Evolutionary conservation across 2,329 filamentous ascomycete genomes (phyloP).

Genomic region (Coniella vitis): DNA sequence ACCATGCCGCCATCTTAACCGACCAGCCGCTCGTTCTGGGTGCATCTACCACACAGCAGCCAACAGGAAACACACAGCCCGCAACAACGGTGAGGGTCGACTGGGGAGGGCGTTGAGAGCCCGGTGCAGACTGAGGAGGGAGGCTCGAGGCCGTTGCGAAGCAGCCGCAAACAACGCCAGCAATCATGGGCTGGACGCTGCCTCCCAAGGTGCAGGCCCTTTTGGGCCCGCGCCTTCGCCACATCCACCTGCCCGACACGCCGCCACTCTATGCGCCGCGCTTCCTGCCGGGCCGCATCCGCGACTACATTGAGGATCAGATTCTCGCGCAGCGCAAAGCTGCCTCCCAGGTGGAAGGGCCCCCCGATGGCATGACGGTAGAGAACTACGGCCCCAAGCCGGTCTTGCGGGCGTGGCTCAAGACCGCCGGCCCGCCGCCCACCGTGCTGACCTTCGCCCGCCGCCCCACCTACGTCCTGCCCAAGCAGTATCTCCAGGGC

Average conservation of each 20-base stretch:
- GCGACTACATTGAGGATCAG: constrained; percentile 5
- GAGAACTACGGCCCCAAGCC: background rate
- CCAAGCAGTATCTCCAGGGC: background rate
- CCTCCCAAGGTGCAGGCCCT: constrained; percentile 4
- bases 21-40: background rate
- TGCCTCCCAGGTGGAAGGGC: background rate
- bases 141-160: too few relatives aligned
- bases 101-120: background rate
- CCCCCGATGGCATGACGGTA: background rate
- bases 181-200: constrained; percentile 3
- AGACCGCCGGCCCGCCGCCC: constrained; percentile 9
- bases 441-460: constrained; percentile 14
- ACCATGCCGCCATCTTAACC: too few relatives aligned
- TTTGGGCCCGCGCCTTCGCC: constrained; percentile 9
- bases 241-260: constrained; percentile 14
- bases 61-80: background rate
- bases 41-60: background rate
- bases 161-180: background rate
- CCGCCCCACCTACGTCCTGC: constrained; percentile 12
- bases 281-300: background rate
- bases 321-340: constrained; percentile 1
- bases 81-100: too few relatives aligned
- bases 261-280: constrained; percentile 9
- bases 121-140: background rate
- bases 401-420: constrained; percentile 1